A percentile compares a stretch with the other conserved stretches of the same genome.
Conservation (phyloP, 768 basidiomycete genomes). For the Postia placenta region DNA sequence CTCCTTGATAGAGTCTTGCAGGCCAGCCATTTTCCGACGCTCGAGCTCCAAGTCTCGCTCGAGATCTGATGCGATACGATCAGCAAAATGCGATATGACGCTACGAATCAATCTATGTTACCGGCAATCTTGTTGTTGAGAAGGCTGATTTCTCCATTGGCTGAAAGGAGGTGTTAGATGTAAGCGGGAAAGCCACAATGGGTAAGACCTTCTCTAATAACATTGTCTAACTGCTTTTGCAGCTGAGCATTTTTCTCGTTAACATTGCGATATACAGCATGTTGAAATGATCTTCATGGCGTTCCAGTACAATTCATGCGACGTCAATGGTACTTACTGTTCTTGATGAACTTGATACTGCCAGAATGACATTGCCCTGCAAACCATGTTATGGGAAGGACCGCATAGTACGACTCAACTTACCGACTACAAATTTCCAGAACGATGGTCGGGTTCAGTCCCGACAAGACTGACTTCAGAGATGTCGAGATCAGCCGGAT, state of each 20-base stretch:
- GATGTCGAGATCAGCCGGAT: conserved; percentile 5
- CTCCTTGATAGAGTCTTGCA: conserved; percentile 70
- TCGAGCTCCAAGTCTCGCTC: conserved; percentile 80
- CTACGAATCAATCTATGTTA: too few species aligned
- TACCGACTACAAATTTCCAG: conserved; percentile 80
- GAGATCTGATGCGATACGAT: conserved; percentile 44
- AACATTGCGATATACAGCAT: conserved; percentile 72
- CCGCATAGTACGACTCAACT: not conserved
- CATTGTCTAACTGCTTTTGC: conserved; percentile 82
- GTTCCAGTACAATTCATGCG: not conserved
- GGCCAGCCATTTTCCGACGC: conserved; percentile 63
- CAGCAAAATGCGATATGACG: too few species aligned
- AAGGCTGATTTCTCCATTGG: conserved; percentile 70
- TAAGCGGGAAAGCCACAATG: not conserved
- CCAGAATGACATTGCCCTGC: conserved; percentile 79
- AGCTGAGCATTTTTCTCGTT: conserved; percentile 79
- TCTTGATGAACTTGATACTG: conserved; percentile 88
- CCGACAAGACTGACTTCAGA: conserved; percentile 75
- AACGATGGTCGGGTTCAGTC: conserved; percentile 66
- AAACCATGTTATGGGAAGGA: not conserved
- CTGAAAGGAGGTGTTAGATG: conserved; percentile 28
- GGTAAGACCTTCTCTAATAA: conserved; percentile 69
- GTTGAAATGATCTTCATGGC: conserved; percentile 64
- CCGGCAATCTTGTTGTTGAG: conserved; percentile 65
- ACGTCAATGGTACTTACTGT: conserved; percentile 37